Base-by-base conservation (phyloP, 83 land plant genomes). In the Diphasiastrum complanatum region DNA sequence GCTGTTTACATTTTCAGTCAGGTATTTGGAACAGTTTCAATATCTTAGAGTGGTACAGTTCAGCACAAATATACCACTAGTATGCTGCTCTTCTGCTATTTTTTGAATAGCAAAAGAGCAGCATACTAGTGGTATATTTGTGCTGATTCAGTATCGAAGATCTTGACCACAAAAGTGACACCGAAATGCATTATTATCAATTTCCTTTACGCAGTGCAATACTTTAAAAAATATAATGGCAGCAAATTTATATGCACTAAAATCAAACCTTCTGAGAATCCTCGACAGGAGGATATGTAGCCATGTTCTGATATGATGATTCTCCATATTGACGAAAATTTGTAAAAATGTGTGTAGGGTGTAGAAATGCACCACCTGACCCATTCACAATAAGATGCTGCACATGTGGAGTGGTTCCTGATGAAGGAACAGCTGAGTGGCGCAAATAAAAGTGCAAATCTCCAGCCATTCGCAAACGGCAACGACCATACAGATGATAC, bases 371-470 rank as follows among this genome's bases (percentile, higher is more conserved):
- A 24, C 98, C 98, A 38, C 96, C 98, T 67, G 89, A 85, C 51
- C 98, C 98, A 83, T 93, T 93, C 20, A 93, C 98, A 66, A 93
- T 68, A 27, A 93, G 61, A 72, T 93, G 91, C 38, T 83, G 75
- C 49, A 93, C 85, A 64, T 73, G 33, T 11, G 67, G 78, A 62
- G 87, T 75, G 20, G 73, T 75, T 30, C n/a, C 59, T 12, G 75
- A 66, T 31, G 83, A 73, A 41, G 81, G 70, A 41, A 73, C 66
- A 70, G 45, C 78, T 33, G 96, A 82, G 71, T 93, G 98, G 27
- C 84, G 96, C 91, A 93, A 83, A 69, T 88, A 93, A 66, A 85
- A 89, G 66, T 93, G 98, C 64, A 93, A 61, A 63, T 93, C 98
- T 38, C 98, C 98, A 43, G 98, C 91, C 11, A 93, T 60, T 37